Evolutionary conservation across 192 early-diverging fungal species (phyloP), one percentile per base, ranked within the genome.

Genomic region (Backusella circina): DNA sequence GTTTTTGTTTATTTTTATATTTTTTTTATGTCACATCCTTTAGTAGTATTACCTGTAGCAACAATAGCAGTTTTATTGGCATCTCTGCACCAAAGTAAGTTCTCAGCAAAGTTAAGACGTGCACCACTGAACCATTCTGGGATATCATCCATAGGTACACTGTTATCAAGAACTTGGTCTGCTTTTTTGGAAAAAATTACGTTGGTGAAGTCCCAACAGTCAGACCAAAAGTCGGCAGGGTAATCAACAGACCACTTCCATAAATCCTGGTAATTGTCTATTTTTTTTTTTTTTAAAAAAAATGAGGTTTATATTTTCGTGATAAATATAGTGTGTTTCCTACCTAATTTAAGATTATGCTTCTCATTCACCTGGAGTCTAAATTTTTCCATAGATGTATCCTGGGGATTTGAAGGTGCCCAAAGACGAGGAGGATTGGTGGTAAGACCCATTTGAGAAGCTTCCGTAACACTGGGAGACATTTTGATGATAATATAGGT

Each of bases 101-200:
- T 97, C 78, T 99, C 95, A 28, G 98, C 91, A 83, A 94, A 97
- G 85, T 99, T 99, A 36, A 99, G 82, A 18, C 82, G 82, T 0
- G 92, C 87, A 2, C 91, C 95, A n/a, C 77, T 33, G 81, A 98
- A 99, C 97, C 97, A 99, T 61, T 88, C 89, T 13, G 97, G 96
- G 69, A 98, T 94, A 36, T 83, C 71, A 79, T 93, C 92, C 93
- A 99, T 99, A 3, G 88, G 85, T 32, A 87, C 88, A 28, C 79
- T 74, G 28, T 80, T 75, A 75, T 97, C 93, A 5, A 99, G 76
- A 7, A 96, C 92, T 66, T 84, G 57, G 67, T 36, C 35, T 21
- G 44, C 67, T 31, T 79, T 75, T 30, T 67, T 31, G 0, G 87
- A 87, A 23, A 84, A 71, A 30, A 86, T 75, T 36, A 95, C 84